Base-by-base conservation (phyloP, 345 rosid species). In the Gossypium ekmanianum region DNA sequence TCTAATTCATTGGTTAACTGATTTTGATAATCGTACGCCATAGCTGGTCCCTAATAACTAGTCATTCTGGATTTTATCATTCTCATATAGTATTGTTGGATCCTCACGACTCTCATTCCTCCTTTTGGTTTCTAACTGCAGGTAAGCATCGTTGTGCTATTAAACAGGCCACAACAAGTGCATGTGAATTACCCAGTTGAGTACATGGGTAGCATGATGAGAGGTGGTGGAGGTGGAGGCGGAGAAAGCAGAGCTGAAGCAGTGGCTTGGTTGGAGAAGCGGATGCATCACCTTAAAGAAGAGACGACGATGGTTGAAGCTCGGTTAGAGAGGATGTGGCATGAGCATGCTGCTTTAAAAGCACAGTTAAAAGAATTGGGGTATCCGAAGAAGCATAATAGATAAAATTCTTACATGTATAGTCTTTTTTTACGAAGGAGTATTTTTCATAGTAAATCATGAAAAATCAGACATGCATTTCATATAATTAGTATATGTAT, bases 221-320 rank as follows among this genome's bases (percentile, higher is more conserved):
- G 62, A 20, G 34, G 13, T 22, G 62, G 63, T 1, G 63, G 80
- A 9, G 75, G 54, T 39, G 78, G 78, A 70, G 71, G 24, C 0
- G 76, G 83, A n/a, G 84, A 82, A 75, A 84, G 86, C 66, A 56
- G 80, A 22, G 81, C 80, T 48, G 92, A 88, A 82, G 78, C 86
- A 22, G 76, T 82, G 8, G 82, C 82, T 11, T 90, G 97, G 94
- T 61, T 90, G 79, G 97, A 94, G 82, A 88, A 86, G 81, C 86
- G 91, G 82, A 59, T 86, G 75, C 92, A 89, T 82, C 83, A 91
- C 81, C 91, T 91, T 45, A 85, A 90, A 74, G 92, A 90, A 9
- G 97, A 90, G 84, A 86, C 92, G 85, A 69, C 85, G 16, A 89
- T 90, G 91, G 89, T 86, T 4, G 98, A 91, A 84, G 86, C 85